Percentiles rank a stretch among this genome's conserved stretches.
phyloP scores from a whole-genome alignment of 2,329 filamentous ascomycete genomes.

The Mariannaea sp. region DNA sequence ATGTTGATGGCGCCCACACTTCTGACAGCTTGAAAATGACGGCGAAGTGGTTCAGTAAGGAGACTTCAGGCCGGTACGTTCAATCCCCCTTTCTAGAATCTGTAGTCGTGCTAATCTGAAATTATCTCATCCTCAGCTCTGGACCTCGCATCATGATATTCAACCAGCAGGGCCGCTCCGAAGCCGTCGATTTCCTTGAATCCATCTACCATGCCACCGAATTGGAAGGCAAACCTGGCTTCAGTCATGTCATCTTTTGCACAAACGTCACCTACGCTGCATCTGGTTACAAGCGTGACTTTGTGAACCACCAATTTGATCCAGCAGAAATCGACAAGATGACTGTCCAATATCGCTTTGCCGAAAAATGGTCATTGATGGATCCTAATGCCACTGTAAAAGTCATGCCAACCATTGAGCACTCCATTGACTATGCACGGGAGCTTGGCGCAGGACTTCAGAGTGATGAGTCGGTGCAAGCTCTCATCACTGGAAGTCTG shows the following conservation, averaged over 20 bases:
- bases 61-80: slow-evolving; percentile 45
- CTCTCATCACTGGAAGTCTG: slow-evolving; percentile 65
- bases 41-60: slow-evolving; percentile 76
- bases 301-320: slow-evolving; percentile 60
- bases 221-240: slow-evolving; percentile 46
- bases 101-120: neutral
- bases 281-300: slow-evolving; percentile 60
- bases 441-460: slow-evolving; percentile 39
- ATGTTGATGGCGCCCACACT: slow-evolving; percentile 93
- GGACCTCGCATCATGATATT: slow-evolving; percentile 72
- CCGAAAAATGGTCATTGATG: slow-evolving; percentile 54
- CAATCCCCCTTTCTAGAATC: neutral
- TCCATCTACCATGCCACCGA: slow-evolving; percentile 48
- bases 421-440: slow-evolving; percentile 56
- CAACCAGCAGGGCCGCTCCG: slow-evolving; percentile 74
- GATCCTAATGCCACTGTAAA: slow-evolving; percentile 53
- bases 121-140: slow-evolving; percentile 33
- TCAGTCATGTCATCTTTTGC: slow-evolving; percentile 81
- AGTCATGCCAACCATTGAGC: slow-evolving; percentile 58
- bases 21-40: slow-evolving; percentile 85
- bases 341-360: slow-evolving; percentile 58
- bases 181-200: slow-evolving; percentile 59
- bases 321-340: slow-evolving; percentile 56
- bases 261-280: slow-evolving; percentile 68
- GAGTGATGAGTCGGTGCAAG: slow-evolving; percentile 48